Conservation (phyloP, 495 filamentous ascomycete species). For the Chaetomium tenue region DNA sequence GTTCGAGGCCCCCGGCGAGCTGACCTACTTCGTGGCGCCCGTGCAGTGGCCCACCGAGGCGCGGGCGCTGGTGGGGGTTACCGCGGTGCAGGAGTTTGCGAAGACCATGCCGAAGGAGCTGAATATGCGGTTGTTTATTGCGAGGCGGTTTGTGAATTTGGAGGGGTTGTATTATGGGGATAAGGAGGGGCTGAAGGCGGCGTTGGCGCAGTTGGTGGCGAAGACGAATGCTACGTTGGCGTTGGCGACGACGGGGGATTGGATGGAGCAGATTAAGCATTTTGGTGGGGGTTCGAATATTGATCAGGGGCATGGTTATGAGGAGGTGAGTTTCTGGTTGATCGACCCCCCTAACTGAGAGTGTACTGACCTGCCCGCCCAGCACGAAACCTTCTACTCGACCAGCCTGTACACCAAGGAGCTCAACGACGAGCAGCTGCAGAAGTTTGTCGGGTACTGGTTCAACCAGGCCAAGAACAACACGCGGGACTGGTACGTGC, state of each 20-base stretch:
- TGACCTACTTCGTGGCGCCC: conserved; percentile 45
- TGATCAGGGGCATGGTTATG: conserved; percentile 37
- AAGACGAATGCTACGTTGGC: conserved; percentile 38
- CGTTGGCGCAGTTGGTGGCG: conserved; percentile 38
- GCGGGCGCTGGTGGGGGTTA: conserved; percentile 31
- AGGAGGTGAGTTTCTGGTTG: conserved; percentile 26
- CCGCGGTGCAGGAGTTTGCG: conserved; percentile 43
- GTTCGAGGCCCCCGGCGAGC: conserved; percentile 40
- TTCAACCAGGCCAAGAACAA: conserved; percentile 44
- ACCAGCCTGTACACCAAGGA: conserved; percentile 40
- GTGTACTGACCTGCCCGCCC: conserved; percentile 18
- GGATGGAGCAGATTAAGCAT: conserved; percentile 44
- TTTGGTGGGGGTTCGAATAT: conserved; percentile 43
- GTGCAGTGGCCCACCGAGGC: conserved; percentile 34
- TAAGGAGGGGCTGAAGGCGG: conserved; percentile 35
- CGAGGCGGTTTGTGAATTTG: conserved; percentile 40
- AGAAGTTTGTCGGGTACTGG: conserved; percentile 45
- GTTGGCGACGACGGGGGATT: conserved; percentile 36
- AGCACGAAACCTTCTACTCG: conserved; percentile 51
- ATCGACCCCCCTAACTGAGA: neutral
- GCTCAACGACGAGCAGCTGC: conserved; percentile 38
- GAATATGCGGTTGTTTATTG: conserved; percentile 48
- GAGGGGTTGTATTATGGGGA: conserved; percentile 48
- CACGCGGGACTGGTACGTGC: conserved; percentile 47
- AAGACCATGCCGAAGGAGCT: conserved; percentile 44